These are phyloP conservation scores for Euphorbia schlechtendalii DNA, from an alignment of 441 rosid species.

Conservation along the genomic window DNA sequence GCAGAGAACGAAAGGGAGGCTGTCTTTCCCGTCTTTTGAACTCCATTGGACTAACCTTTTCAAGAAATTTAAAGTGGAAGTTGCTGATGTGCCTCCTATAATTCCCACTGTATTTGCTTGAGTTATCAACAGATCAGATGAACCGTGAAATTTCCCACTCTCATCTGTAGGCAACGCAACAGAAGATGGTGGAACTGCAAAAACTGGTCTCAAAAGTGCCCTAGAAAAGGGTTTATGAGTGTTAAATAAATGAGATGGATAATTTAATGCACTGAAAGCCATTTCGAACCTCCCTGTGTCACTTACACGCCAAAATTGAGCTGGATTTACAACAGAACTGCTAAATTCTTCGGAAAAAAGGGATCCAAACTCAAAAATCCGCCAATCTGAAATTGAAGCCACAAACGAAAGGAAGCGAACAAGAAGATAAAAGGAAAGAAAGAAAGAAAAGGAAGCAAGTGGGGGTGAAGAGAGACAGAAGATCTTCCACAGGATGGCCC, in stretches of 20 bases:
- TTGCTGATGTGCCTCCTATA: slow-evolving; percentile 57
- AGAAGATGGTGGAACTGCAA: slow-evolving; percentile 39
- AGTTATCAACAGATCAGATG: slow-evolving; percentile 34
- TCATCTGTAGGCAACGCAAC: slow-evolving; percentile 43
- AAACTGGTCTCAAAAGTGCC: slow-evolving; percentile 34
- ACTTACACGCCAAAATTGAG: neutral
- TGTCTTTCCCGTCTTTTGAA: slow-evolving; percentile 37
- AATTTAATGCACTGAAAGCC: slow-evolving; percentile 35
- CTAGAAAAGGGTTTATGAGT: slow-evolving; percentile 22
- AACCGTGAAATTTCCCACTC: slow-evolving; percentile 30
- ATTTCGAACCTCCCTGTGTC: slow-evolving; percentile 33
- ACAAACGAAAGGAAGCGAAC: slow-evolving; percentile 18
- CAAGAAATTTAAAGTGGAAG: slow-evolving; percentile 46
- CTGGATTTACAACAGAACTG: neutral
- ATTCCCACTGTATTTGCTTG: slow-evolving; percentile 57
- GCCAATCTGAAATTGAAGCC: slow-evolving; percentile 6
- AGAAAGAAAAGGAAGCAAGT: slow-evolving; percentile 20
- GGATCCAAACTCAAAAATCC: slow-evolving; percentile 21
- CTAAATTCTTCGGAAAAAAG: slow-evolving; percentile 1
- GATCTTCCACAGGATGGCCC: slow-evolving; percentile 16
- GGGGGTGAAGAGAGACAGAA: slow-evolving; percentile 11
- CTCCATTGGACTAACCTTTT: slow-evolving; percentile 53
- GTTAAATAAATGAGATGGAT: slow-evolving; percentile 28
- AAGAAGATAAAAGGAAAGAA: slow-evolving; percentile 21
- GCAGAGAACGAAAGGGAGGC: slow-evolving; percentile 54